Conservation (phyloP, 495 filamentous ascomycete genomes). For the Annulohypoxylon moriforme region DNA sequence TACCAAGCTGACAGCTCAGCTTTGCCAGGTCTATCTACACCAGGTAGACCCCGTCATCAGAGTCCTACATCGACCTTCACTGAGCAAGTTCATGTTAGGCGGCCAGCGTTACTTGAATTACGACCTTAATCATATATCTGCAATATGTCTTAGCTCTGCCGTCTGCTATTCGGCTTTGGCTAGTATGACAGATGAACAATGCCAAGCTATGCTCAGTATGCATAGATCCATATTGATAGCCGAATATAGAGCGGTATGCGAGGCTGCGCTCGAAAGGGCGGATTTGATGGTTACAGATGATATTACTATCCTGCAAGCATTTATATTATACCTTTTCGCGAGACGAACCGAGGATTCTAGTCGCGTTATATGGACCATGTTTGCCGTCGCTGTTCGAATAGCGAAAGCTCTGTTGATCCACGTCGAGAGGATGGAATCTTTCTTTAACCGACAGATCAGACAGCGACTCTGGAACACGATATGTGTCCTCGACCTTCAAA, state of each 20-base stretch:
- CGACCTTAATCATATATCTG: constrained; percentile 10
- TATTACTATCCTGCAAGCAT: constrained; percentile 35
- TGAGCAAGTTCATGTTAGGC: constrained; percentile 28
- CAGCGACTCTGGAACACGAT: constrained; percentile 36
- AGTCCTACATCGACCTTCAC: constrained; percentile 29
- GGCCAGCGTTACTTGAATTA: constrained; percentile 22
- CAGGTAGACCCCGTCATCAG: constrained; percentile 36
- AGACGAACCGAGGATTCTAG: constrained; percentile 32
- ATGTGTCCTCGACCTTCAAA: constrained; percentile 31
- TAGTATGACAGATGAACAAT: constrained; percentile 32
- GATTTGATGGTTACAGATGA: constrained; percentile 24
- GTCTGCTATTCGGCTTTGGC: constrained; percentile 26
- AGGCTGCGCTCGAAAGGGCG: constrained; percentile 25
- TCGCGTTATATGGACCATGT: constrained; percentile 31
- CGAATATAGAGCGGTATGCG: constrained; percentile 20
- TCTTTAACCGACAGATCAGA: constrained; percentile 29
- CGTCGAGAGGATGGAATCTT: not conserved
- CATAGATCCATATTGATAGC: constrained; percentile 1
- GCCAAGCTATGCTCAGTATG: constrained; percentile 11
- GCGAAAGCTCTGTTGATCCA: constrained; percentile 24
- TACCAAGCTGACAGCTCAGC: constrained; percentile 1
- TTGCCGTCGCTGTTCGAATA: constrained; percentile 26
- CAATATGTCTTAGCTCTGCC: constrained; percentile 9
- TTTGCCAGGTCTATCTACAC: constrained; percentile 34
- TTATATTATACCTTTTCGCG: constrained; percentile 35